phyloP scores from a whole-genome alignment of 2,329 filamentous ascomycete species.

The Aspergillus hortae region DNA sequence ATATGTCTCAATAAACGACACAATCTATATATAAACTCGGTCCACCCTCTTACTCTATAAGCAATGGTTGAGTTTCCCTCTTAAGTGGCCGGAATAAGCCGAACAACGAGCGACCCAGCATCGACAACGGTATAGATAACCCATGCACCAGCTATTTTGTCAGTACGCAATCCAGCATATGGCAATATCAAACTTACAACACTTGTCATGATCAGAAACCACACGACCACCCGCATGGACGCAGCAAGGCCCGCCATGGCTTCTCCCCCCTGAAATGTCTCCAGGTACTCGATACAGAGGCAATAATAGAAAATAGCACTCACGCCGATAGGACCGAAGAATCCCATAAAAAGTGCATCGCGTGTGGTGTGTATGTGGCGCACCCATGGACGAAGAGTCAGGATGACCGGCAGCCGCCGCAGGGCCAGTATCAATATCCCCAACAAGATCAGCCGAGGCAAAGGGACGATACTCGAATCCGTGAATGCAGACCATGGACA shows the following conservation, averaged over 20 bases:
- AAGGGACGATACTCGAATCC: conserved; percentile 2
- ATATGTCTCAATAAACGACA: too few relatives aligned
- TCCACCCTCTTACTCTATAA: too few relatives aligned
- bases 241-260: conserved; percentile 1
- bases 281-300: conserved; percentile 5
- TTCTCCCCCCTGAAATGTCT: background rate
- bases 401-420: background rate
- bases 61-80: too few relatives aligned
- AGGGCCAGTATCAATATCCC: background rate
- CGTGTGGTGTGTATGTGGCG: conserved; percentile 13
- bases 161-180: too few relatives aligned
- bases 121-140: too few relatives aligned
- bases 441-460: conserved; percentile 7
- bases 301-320: conserved; percentile 23
- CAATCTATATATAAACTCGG: too few relatives aligned
- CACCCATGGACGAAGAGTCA: conserved; percentile 11
- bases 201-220: conserved; percentile 39
- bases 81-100: too few relatives aligned
- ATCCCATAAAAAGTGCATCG: conserved; percentile 23
- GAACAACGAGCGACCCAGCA: too few relatives aligned
- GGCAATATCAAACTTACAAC: conserved; percentile 24
- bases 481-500: conserved; percentile 20
- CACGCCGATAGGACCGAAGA: conserved; percentile 29
- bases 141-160: too few relatives aligned
- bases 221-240: conserved; percentile 8